Percentiles rank a stretch among this genome's conserved stretches.
phyloP scores from a whole-genome alignment of 352 stramenopile species.

The Phytophthora ohioensis region DNA sequence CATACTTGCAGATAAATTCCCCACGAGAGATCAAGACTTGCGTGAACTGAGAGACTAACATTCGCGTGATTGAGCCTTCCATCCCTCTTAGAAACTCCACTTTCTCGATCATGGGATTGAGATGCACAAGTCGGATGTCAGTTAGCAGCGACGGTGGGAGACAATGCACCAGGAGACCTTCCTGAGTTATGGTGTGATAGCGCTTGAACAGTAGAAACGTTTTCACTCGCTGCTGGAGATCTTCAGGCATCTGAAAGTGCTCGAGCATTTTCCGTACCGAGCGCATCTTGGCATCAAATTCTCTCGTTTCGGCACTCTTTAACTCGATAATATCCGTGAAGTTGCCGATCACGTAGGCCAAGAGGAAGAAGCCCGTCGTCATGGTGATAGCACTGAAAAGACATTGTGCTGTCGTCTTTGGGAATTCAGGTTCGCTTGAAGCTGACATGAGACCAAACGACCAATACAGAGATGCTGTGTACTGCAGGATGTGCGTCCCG shows the following conservation, averaged over 20 bases:
- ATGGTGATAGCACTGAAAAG: constrained; percentile 69
- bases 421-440: constrained; percentile 57
- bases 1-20: constrained; percentile 65
- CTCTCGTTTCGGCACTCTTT: constrained; percentile 64
- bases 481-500: constrained; percentile 45
- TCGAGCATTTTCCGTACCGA: constrained; percentile 60
- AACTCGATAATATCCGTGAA: constrained; percentile 72
- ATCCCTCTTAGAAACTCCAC: constrained; percentile 71
- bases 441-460: constrained; percentile 76
- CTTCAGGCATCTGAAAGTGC: constrained; percentile 59
- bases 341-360: constrained; percentile 83
- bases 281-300: constrained; percentile 70
- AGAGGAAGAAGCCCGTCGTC: constrained; percentile 74
- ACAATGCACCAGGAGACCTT: constrained; percentile 66
- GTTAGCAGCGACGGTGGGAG: constrained; percentile 73
- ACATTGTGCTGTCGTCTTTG: constrained; percentile 55
- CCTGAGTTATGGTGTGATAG: constrained; percentile 77
- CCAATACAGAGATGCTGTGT: constrained; percentile 74
- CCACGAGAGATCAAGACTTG: constrained; percentile 64
- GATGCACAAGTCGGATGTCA: constrained; percentile 71
- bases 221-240: constrained; percentile 62
- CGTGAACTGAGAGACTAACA: constrained; percentile 75
- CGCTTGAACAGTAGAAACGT: constrained; percentile 74
- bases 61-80: constrained; percentile 64
- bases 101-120: constrained; percentile 77